These are phyloP conservation scores for Nelumbo lutea DNA, from an alignment of 164 flowering plant species.

Conservation along the genomic window DNA sequence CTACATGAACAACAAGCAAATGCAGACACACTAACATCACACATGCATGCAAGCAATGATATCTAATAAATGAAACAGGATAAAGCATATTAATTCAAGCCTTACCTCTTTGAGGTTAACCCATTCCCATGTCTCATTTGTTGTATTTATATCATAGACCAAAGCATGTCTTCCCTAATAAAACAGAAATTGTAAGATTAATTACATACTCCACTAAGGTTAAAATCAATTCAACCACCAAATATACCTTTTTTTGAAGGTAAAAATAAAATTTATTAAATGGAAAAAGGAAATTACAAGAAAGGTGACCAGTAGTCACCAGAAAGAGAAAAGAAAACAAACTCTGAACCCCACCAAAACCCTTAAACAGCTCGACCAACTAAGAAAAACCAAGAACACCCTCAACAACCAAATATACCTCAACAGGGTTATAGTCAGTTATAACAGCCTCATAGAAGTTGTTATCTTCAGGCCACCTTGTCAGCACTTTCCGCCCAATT, in stretches of 20 bases:
- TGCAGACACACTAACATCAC: too few relatives aligned
- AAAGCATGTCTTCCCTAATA: conserved; percentile 55
- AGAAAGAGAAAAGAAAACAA: too few relatives aligned
- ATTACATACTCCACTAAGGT: neutral
- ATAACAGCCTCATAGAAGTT: conserved; percentile 92
- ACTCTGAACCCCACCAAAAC: too few relatives aligned
- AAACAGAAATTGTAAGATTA: conserved; percentile 7
- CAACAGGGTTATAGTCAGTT: conserved; percentile 58
- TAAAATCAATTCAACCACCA: neutral
- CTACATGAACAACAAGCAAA: too few relatives aligned
- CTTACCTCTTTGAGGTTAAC: conserved; percentile 54
- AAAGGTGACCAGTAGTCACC: too few relatives aligned
- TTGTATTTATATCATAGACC: conserved; percentile 45
- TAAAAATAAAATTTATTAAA: too few relatives aligned
- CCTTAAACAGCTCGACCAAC: too few relatives aligned
- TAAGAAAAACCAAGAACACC: neutral
- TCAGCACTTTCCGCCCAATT: conserved; percentile 82
- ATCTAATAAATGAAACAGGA: neutral
- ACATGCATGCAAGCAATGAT: neutral
- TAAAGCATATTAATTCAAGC: neutral
- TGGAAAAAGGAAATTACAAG: too few relatives aligned
- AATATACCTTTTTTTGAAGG: too few relatives aligned
- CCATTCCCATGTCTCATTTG: conserved; percentile 48
- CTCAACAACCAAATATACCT: conserved; percentile 38
- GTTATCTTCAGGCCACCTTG: conserved; percentile 96